A percentile compares a stretch with the other conserved stretches of the same genome.
These are phyloP conservation scores for Mycena chlorophos DNA, from an alignment of 768 basidiomycete species.

Conservation along the genomic window DNA sequence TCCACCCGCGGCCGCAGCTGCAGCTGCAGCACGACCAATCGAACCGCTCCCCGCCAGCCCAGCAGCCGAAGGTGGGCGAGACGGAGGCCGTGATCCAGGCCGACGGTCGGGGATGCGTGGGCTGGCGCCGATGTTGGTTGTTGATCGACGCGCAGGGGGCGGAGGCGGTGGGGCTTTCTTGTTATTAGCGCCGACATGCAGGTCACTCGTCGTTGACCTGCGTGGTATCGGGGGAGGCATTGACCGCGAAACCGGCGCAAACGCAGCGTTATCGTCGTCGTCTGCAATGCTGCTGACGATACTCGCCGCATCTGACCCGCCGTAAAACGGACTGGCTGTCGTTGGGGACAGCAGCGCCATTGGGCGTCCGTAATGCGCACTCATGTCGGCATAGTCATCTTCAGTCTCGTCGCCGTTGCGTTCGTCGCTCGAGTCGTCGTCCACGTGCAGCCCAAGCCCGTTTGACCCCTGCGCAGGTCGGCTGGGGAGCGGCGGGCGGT, in stretches of 20 bases:
- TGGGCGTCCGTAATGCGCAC: conserved; percentile 51
- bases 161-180: conserved; percentile 59
- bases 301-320: conserved; percentile 43
- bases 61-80: conserved; percentile 22
- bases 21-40: conserved; percentile 19
- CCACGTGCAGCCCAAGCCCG: conserved; percentile 21
- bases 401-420: conserved; percentile 25
- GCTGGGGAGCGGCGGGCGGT: conserved; percentile 32
- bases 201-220: conserved; percentile 28
- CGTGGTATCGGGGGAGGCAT: conserved; percentile 24
- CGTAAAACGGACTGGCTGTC: conserved; percentile 48
- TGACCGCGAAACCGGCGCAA: conserved; percentile 15
- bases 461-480: conserved; percentile 23
- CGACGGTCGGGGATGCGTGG: conserved; percentile 53
- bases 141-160: conserved; percentile 58
- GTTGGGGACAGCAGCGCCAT: conserved; percentile 46
- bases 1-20: conserved; percentile 22
- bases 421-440: conserved; percentile 26
- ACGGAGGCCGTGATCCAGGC: conserved; percentile 24
- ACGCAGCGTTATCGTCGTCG: conserved; percentile 41
- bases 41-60: conserved; percentile 17
- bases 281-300: conserved; percentile 43
- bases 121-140: conserved; percentile 34
- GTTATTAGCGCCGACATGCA: conserved; percentile 4
- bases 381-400: conserved; percentile 25